A percentile compares a stretch with the other conserved stretches of the same genome.
Conservation (phyloP, 495 filamentous ascomycete species). For the Aspergillus cristatus region DNA sequence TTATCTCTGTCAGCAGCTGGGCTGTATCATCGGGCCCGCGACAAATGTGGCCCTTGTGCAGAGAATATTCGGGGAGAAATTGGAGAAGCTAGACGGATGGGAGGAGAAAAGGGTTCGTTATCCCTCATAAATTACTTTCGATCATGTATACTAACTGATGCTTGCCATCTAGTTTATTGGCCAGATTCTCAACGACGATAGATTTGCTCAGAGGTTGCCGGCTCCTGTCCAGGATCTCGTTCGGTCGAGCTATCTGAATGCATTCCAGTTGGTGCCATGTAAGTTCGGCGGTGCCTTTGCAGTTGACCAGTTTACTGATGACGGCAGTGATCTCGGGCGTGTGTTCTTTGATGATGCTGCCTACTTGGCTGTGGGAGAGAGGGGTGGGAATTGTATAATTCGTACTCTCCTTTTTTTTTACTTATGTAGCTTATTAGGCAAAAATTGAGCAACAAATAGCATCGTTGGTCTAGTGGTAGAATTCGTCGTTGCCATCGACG, state of each 20-base stretch:
- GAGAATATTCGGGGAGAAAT: conserved; percentile 9
- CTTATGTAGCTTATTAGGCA: too few relatives aligned
- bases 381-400: too few relatives aligned
- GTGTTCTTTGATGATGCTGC: too few relatives aligned
- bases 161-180: conserved; percentile 19
- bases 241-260: conserved; percentile 14
- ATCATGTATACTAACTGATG: too few relatives aligned
- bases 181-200: conserved; percentile 16
- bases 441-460: conserved; percentile 13
- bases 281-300: too few relatives aligned
- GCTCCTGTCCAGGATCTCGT: conserved; percentile 7
- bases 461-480: conserved; percentile 49
- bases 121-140: too few relatives aligned
- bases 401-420: too few relatives aligned
- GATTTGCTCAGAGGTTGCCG: conserved; percentile 11
- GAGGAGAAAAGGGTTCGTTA: too few relatives aligned
- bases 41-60: conserved; percentile 15
- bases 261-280: conserved; percentile 21
- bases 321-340: too few relatives aligned
- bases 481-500: conserved; percentile 49
- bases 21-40: conserved; percentile 22
- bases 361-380: too few relatives aligned
- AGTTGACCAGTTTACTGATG: too few relatives aligned
- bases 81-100: conserved; percentile 3
- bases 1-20: conserved; percentile 28